Conservation (phyloP, 129 eudicot species). For the Mikania micrantha region DNA sequence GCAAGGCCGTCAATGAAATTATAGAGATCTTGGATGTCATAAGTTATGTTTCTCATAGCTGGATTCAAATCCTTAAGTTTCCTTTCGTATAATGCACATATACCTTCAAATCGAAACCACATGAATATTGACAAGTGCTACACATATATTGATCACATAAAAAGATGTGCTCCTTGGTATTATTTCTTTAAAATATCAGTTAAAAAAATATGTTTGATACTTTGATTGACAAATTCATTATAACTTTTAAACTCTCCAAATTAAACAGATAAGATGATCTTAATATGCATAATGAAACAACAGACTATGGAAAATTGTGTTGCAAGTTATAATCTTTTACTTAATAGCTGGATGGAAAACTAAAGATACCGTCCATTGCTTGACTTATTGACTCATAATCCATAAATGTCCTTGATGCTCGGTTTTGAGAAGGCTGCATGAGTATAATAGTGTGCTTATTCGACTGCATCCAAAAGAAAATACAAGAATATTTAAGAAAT, state of each 20-base stretch:
- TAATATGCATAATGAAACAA: too few species aligned
- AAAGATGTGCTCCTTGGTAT: neutral
- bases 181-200: neutral
- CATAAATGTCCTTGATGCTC: conserved; percentile 86
- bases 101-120: conserved; percentile 44
- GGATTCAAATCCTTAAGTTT: conserved; percentile 88
- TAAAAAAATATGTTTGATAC: neutral
- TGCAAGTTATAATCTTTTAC: neutral
- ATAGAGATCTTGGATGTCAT: conserved; percentile 93
- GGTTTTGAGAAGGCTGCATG: conserved; percentile 85
- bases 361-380: conserved; percentile 71
- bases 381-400: conserved; percentile 71
- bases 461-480: conserved; percentile 40
- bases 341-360: neutral
- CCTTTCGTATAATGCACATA: conserved; percentile 87
- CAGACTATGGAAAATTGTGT: neutral
- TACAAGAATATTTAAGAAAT: neutral
- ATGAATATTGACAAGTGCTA: neutral
- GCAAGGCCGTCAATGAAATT: conserved; percentile 86
- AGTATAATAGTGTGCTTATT: conserved; percentile 88
- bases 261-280: too few species aligned
- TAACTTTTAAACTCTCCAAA: neutral
- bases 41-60: conserved; percentile 60
- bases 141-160: neutral
- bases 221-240: neutral